Conservation (phyloP, 148 eudicot genomes). For the Vaccinium vitisidaea region DNA sequence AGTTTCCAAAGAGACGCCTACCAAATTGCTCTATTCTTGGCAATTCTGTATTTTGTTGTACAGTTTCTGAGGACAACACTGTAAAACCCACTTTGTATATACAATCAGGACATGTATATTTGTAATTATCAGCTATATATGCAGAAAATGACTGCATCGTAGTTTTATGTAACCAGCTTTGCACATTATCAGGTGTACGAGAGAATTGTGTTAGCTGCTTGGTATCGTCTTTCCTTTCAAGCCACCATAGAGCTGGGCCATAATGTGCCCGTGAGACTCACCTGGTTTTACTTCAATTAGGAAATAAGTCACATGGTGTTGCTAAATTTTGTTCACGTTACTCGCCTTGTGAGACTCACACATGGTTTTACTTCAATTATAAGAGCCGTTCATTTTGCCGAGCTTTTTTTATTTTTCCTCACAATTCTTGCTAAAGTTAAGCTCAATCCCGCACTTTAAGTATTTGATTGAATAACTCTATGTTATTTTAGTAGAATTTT, state of each 20-base stretch:
- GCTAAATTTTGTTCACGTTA: not conserved
- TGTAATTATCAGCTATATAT: not conserved
- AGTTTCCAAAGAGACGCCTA: constrained; percentile 82
- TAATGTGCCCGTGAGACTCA: not conserved
- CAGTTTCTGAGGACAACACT: constrained; percentile 75
- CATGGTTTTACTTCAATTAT: no score
- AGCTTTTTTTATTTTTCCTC: no score
- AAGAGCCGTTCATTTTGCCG: not conserved
- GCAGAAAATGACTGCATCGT: not conserved
- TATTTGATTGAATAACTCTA: no score
- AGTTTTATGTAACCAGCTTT: not conserved
- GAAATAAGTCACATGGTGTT: not conserved
- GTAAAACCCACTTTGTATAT: constrained; percentile 30
- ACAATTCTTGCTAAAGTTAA: not conserved
- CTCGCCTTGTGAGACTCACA: no score
- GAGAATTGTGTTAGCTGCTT: not conserved
- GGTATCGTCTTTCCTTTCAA: not conserved
- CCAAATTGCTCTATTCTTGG: constrained; percentile 76
- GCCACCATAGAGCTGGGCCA: not conserved
- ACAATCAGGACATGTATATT: not conserved
- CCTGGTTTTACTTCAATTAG: not conserved
- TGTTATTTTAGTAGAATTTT: no score
- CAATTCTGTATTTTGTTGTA: constrained; percentile 74
- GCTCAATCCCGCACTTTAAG: not conserved
- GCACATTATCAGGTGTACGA: no score